Evolutionary conservation across 345 rosid species (phyloP).

Genomic region (Eucalyptus camaldulensis): DNA sequence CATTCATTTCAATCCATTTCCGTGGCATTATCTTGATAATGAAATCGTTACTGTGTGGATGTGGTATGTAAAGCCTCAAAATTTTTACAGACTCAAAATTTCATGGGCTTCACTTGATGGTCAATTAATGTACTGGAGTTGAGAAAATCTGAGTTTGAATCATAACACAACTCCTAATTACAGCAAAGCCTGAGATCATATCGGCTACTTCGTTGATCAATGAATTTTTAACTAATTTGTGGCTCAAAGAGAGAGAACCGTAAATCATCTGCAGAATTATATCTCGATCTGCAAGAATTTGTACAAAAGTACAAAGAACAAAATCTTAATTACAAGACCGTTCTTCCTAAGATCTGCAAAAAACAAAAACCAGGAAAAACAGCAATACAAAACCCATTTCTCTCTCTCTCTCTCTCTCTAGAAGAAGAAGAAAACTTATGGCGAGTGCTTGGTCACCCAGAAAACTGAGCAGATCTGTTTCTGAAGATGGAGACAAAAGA

Average conservation of each 20-base stretch:
- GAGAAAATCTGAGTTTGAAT: too few species aligned
- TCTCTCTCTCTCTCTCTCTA: not conserved
- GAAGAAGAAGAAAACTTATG: not conserved
- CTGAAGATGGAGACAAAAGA: conserved; percentile 27
- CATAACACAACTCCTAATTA: too few species aligned
- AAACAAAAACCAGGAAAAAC: not conserved
- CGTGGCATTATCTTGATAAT: not conserved
- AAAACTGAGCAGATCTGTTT: not conserved
- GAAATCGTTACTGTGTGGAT: not conserved
- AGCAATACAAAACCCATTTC: not conserved
- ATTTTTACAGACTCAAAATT: too few species aligned
- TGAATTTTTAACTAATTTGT: too few species aligned
- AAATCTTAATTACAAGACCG: not conserved
- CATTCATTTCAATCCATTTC: not conserved
- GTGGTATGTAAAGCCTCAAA: too few species aligned
- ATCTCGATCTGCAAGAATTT: not conserved
- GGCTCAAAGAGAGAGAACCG: not conserved
- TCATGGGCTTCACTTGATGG: too few species aligned
- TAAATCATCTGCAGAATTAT: not conserved
- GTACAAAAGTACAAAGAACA: not conserved
- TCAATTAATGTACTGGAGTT: too few species aligned
- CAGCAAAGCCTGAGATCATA: too few species aligned
- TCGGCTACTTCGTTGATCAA: too few species aligned
- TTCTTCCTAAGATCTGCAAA: not conserved
- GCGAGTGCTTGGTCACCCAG: not conserved